Conservation (phyloP, 768 basidiomycete species). For the Lactarius vividus region DNA sequence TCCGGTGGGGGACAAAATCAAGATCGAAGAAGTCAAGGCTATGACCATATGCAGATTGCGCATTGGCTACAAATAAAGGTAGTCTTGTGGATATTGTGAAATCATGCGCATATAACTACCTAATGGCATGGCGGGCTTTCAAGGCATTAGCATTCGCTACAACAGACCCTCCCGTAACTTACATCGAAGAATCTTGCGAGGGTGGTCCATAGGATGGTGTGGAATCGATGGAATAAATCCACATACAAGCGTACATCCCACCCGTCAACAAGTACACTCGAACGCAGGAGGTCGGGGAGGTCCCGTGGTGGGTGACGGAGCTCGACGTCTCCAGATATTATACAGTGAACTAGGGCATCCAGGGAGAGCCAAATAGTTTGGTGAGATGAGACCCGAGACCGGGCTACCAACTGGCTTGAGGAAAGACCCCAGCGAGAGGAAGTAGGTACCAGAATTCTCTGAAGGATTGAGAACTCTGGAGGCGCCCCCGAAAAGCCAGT, state of each 20-base stretch:
- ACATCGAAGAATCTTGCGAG: not conserved
- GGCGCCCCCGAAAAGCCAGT: not conserved
- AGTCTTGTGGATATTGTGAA: not conserved
- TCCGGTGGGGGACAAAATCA: constrained; percentile 2
- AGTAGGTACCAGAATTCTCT: not conserved
- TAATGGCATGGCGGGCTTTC: not conserved
- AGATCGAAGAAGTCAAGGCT: not conserved
- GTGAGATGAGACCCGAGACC: not conserved
- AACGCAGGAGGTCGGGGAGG: not conserved
- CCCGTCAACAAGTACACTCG: constrained; percentile 3
- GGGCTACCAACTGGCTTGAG: not conserved
- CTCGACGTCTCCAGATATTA: not conserved
- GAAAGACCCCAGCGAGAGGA: not conserved
- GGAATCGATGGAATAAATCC: not conserved
- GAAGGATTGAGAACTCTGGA: not conserved
- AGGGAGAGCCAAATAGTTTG: constrained; percentile 4
- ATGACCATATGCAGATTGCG: too few species aligned
- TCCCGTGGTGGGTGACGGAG: constrained; percentile 1
- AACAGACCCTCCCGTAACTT: not conserved
- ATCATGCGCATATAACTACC: constrained; percentile 1
- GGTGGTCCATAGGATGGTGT: not conserved
- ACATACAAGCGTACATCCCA: not conserved
- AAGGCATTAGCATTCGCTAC: not conserved
- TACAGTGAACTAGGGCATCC: constrained; percentile 1
- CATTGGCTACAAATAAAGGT: not conserved